Conservation (phyloP, 768 basidiomycete genomes). For the Trametes meyenii region DNA sequence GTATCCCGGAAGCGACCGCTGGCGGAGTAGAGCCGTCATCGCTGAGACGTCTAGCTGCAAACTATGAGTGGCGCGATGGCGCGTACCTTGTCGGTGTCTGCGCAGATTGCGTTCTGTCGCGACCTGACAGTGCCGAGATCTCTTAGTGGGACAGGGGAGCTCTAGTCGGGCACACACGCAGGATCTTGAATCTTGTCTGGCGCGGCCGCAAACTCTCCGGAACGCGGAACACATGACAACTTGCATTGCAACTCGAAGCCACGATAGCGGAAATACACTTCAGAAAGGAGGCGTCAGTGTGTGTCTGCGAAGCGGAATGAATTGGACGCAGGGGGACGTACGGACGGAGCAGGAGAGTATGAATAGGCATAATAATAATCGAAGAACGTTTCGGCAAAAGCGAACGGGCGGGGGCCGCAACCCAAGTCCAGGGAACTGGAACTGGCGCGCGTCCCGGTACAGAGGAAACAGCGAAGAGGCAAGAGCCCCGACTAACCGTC, state of each 20-base stretch:
- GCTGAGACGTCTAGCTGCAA: neutral
- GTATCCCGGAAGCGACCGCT: neutral
- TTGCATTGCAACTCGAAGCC: neutral
- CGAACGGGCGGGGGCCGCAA: slow-evolving; percentile 6
- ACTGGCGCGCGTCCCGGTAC: slow-evolving; percentile 4
- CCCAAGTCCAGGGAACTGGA: slow-evolving; percentile 14
- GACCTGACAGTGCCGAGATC: slow-evolving; percentile 1
- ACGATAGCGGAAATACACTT: neutral
- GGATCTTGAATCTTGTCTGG: slow-evolving; percentile 2
- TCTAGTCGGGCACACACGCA: slow-evolving; percentile 2
- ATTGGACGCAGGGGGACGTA: neutral
- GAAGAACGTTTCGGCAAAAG: neutral
- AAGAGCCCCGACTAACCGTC: slow-evolving; percentile 22
- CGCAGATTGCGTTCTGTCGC: neutral
- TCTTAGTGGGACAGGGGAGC: neutral
- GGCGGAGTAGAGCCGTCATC: neutral
- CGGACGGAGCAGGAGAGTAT: neutral
- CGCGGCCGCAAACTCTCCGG: neutral
- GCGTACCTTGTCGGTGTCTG: neutral
- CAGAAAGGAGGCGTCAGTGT: neutral
- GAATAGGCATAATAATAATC: slow-evolving; percentile 15
- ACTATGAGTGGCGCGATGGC: neutral
- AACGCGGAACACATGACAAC: neutral
- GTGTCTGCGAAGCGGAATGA: neutral
- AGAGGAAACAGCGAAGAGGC: slow-evolving; percentile 23